A percentile compares a stretch with the other conserved stretches of the same genome.
These are phyloP conservation scores for Blastobotrys muscicola DNA, from an alignment of 805 yeast species.

Conservation along the genomic window DNA sequence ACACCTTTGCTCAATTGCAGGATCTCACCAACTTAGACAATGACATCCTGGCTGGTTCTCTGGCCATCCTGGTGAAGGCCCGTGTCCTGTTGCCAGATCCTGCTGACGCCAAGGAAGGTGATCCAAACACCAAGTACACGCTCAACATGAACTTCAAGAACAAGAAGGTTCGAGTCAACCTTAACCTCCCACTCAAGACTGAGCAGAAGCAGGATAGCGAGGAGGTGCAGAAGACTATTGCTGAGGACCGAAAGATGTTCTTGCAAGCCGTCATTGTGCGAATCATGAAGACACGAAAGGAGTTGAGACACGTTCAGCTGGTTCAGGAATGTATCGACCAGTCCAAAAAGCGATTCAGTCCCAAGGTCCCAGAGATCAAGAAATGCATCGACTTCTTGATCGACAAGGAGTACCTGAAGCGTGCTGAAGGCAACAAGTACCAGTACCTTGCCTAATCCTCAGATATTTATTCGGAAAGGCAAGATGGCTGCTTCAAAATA, in stretches of 20 bases:
- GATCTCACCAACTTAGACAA: constrained; percentile 60
- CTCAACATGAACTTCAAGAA: constrained; percentile 77
- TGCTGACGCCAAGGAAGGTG: constrained; percentile 40
- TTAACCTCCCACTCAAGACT: constrained; percentile 45
- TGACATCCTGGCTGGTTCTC: constrained; percentile 62
- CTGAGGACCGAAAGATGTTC: constrained; percentile 75
- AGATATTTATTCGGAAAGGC: not conserved
- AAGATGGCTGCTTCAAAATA: not conserved
- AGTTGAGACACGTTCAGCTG: constrained; percentile 65
- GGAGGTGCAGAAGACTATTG: constrained; percentile 70
- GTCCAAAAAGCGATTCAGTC: constrained; percentile 72
- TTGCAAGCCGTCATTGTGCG: constrained; percentile 91
- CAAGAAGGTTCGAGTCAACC: constrained; percentile 73
- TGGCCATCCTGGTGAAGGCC: constrained; percentile 70
- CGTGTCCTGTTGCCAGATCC: constrained; percentile 64
- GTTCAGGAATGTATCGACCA: constrained; percentile 85
- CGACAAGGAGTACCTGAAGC: constrained; percentile 74
- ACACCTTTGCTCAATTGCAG: constrained; percentile 50
- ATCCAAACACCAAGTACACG: constrained; percentile 52
- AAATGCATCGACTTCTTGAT: constrained; percentile 75
- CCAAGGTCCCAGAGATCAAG: constrained; percentile 79
- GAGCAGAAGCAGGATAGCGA: constrained; percentile 63
- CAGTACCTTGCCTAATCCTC: constrained; percentile 62
- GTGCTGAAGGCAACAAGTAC: constrained; percentile 64
- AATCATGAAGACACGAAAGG: constrained; percentile 89